These are phyloP conservation scores for Cladosporium oxysporum DNA, from an alignment of 2,329 filamentous ascomycete species.

Conservation along the genomic window DNA sequence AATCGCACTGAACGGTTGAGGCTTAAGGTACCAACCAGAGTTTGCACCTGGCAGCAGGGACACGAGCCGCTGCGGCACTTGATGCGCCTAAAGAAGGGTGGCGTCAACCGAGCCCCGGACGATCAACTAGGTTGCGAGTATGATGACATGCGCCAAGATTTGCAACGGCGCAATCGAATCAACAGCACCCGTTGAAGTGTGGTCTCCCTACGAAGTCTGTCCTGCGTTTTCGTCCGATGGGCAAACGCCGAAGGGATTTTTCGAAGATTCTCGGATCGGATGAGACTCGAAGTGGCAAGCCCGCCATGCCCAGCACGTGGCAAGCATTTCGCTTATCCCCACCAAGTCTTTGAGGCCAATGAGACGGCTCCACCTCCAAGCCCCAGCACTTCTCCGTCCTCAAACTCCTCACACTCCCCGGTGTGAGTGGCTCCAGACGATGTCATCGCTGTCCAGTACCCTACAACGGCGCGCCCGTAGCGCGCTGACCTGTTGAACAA, in stretches of 20 bases:
- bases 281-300: constrained; percentile 12
- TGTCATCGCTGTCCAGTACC: constrained; percentile 16
- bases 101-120: constrained; percentile 13
- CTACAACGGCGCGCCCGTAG: constrained; percentile 12
- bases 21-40: neutral
- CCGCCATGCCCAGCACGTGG: constrained; percentile 13
- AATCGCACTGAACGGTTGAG: neutral
- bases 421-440: constrained; percentile 20
- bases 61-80: constrained; percentile 14
- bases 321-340: constrained; percentile 20
- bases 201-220: constrained; percentile 12
- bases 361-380: constrained; percentile 16
- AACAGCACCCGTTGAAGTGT: constrained; percentile 6
- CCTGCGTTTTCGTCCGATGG: constrained; percentile 17
- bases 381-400: constrained; percentile 12
- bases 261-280: neutral
- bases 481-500: constrained; percentile 12
- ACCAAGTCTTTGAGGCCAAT: constrained; percentile 14
- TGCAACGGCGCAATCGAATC: constrained; percentile 10
- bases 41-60: constrained; percentile 1
- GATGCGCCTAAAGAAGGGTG: constrained; percentile 7
- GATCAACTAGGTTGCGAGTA: constrained; percentile 4
- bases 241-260: constrained; percentile 16
- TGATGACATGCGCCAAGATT: constrained; percentile 18
- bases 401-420: constrained; percentile 19